These are phyloP conservation scores for Chimonanthus salicifolius DNA, from an alignment of 164 flowering plant genomes.

Conservation along the genomic window DNA sequence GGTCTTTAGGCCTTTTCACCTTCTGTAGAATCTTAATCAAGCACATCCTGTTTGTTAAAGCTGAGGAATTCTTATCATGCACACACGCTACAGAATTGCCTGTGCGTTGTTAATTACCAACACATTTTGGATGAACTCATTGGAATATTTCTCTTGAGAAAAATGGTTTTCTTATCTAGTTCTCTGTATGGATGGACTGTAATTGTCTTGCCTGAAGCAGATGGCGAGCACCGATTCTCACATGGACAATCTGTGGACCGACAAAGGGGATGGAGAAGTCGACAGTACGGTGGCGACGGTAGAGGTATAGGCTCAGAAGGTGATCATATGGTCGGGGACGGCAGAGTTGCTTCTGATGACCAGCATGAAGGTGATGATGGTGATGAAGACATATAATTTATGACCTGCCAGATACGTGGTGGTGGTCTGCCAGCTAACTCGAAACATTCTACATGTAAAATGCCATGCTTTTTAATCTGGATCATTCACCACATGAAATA, in stretches of 20 bases:
- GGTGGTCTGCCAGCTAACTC: background rate
- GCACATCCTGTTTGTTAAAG: too few relatives aligned
- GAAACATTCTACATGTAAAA: slow-evolving; percentile 3
- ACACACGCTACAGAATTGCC: background rate
- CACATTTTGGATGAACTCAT: background rate
- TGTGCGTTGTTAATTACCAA: background rate
- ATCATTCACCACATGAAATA: background rate
- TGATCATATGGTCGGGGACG: slow-evolving; percentile 16
- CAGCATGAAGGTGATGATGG: slow-evolving; percentile 20
- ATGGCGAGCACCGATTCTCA: slow-evolving; percentile 29
- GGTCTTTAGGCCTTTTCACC: too few relatives aligned
- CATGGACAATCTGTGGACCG: slow-evolving; percentile 35
- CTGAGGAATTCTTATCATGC: background rate
- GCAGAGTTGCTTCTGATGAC: slow-evolving; percentile 16
- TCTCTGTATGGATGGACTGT: background rate
- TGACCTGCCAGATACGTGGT: background rate
- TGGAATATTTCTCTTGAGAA: background rate
- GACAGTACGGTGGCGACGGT: slow-evolving; percentile 16
- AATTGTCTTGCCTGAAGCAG: slow-evolving; percentile 13
- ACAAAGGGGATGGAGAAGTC: slow-evolving; percentile 24
- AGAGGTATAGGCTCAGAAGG: slow-evolving; percentile 20
- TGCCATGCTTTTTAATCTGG: slow-evolving; percentile 5
- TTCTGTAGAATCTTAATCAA: too few relatives aligned
- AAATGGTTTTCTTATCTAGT: background rate
- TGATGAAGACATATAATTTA: background rate